Base-by-base conservation (phyloP, 805 yeast genomes). In the Candida manassasensis region DNA sequence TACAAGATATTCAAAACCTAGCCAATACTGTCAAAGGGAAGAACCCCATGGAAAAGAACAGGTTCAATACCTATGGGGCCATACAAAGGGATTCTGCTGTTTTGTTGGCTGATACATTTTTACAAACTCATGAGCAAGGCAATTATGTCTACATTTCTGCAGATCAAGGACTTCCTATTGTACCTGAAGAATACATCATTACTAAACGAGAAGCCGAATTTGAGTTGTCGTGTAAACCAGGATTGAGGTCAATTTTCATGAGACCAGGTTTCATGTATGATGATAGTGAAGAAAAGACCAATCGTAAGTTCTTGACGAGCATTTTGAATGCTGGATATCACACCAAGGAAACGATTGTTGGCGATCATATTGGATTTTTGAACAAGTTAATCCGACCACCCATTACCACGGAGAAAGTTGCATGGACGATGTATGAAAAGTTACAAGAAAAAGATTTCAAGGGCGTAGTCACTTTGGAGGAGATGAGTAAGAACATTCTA, bases 191-290 rank as follows among this genome's bases (percentile, higher is more conserved):
- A 1, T 88, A 88, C 55, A 75, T 88, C 22, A 66, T 70, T 7
- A 77, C 93, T 15, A 88, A 88, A 49, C 63, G 96, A 45, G 77
- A 70, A 40, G 90, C 96, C 0, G 97, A 88, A 53, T 55, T 56
- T 16, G 81, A 75, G 44, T 55, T 77, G 14, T 53, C 66, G 18
- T 61, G 73, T 14, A 60, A 65, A n/a, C 52, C 57, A 2, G 53
- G 53, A 2, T 61, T 84, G 16, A 69, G 90, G 38, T 63, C 82
- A 0, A 75, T 88, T 2, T 53, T 83, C 11, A 42, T 84, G 58
- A 69, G 96, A 41, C 96, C 96, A 0, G 94, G 94, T 0, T 77
- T 87, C 47, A 79, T 88, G 88, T 83, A 63, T 49, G 94, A 85
- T 50, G 75, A 67, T 13, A 30, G 36, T 15, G 47, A 44, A 24